These are phyloP conservation scores for Gentiana macrophylla DNA, from an alignment of 257 asterid genomes.

Conservation along the genomic window DNA sequence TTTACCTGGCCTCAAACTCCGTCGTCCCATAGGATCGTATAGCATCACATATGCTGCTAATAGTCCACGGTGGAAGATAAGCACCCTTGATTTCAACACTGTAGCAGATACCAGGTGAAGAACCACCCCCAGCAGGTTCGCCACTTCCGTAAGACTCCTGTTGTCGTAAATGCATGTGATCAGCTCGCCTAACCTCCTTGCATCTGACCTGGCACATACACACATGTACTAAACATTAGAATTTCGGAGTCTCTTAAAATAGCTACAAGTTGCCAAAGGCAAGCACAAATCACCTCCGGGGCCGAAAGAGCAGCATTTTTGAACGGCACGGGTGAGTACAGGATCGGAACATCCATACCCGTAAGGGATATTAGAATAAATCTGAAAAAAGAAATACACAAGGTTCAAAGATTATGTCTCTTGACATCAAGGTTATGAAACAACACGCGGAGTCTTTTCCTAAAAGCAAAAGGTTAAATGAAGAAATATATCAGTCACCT, in stretches of 20 bases:
- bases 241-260: slow-evolving; percentile 1
- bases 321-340: slow-evolving; percentile 78
- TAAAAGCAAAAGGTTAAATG: slow-evolving; percentile 66
- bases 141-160: slow-evolving; percentile 26
- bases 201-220: slow-evolving; percentile 56
- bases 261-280: background rate
- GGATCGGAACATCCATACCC: slow-evolving; percentile 79
- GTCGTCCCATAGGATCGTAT: slow-evolving; percentile 50
- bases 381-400: slow-evolving; percentile 36
- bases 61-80: slow-evolving; percentile 80
- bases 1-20: slow-evolving; percentile 75
- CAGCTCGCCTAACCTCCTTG: slow-evolving; percentile 71
- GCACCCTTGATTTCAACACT: slow-evolving; percentile 68
- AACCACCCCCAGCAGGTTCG: slow-evolving; percentile 26
- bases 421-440: background rate
- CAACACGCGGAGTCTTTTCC: slow-evolving; percentile 41
- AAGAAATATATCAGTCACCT: slow-evolving; percentile 38
- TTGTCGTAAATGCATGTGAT: slow-evolving; percentile 31
- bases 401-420: too few relatives aligned
- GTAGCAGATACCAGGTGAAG: slow-evolving; percentile 56
- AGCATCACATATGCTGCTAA: slow-evolving; percentile 56
- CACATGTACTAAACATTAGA: slow-evolving; percentile 9
- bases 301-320: slow-evolving; percentile 69
- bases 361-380: slow-evolving; percentile 45
- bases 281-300: slow-evolving; percentile 54